Percentiles rank a stretch among this genome's conserved stretches.
Conservation (phyloP, 192 early-diverging fungal species). For the Coemansia sp. region DNA sequence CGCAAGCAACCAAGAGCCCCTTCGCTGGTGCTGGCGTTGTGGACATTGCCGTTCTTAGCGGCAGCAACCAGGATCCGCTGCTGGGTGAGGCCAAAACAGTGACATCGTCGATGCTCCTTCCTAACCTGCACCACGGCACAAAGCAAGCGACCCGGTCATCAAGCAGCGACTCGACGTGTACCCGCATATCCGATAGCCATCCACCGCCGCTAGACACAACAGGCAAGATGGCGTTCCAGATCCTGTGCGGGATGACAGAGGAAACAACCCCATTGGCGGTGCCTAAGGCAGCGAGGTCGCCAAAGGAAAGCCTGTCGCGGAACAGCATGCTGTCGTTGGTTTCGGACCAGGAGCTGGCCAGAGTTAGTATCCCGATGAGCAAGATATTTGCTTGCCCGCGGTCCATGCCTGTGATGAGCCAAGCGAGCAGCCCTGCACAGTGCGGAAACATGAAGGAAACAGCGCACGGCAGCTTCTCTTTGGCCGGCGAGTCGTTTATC, state of each 20-base stretch:
- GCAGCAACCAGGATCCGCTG: not conserved
- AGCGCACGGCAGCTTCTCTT: not conserved
- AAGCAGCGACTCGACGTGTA: not conserved
- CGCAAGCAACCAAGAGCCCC: not conserved
- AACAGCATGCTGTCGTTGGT: not conserved
- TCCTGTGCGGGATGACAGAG: slow-evolving; percentile 1
- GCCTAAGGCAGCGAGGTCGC: not conserved
- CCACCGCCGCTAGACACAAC: not conserved
- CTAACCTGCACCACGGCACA: not conserved
- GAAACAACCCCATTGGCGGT: not conserved
- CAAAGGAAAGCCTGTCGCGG: not conserved
- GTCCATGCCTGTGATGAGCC: not conserved
- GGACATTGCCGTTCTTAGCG: slow-evolving; percentile 4
- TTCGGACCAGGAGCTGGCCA: not conserved
- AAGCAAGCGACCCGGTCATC: not conserved
- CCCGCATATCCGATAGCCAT: not conserved
- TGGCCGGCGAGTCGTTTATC: slow-evolving; percentile 5
- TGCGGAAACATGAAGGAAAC: not conserved
- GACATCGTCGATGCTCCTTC: not conserved
- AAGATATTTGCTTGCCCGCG: slow-evolving; percentile 21
- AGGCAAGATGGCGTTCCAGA: not conserved
- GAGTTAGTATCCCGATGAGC: slow-evolving; percentile 23
- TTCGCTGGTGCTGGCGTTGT: not conserved
- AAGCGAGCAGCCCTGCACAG: not conserved
- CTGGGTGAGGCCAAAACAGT: not conserved